These are phyloP conservation scores for Penicillium sp. DNA, from an alignment of 2,329 filamentous ascomycete genomes.

Conservation along the genomic window DNA sequence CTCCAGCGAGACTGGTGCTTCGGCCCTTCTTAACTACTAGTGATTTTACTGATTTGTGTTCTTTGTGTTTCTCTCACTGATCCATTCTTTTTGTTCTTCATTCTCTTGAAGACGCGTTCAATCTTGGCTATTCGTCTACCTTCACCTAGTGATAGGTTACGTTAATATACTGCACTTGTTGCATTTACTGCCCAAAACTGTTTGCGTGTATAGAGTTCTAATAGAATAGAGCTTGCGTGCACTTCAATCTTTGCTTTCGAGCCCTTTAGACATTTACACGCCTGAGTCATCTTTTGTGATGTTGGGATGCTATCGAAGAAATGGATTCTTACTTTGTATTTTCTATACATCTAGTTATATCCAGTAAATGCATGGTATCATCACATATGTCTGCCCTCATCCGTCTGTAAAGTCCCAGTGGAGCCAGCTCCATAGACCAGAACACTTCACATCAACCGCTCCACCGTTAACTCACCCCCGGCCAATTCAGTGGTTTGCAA, in stretches of 20 bases:
- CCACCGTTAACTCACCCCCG: conserved; percentile 31
- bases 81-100: conserved; percentile 7
- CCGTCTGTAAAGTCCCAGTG: conserved; percentile 2
- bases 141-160: background rate
- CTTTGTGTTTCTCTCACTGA: conserved; percentile 1
- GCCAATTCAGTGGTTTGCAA: conserved; percentile 27
- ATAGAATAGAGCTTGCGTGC: conserved; percentile 7
- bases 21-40: conserved; percentile 62
- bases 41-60: background rate
- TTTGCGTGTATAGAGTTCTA: background rate
- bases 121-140: background rate
- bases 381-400: conserved; percentile 1
- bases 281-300: background rate
- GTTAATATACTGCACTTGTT: conserved; percentile 11
- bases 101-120: conserved; percentile 1
- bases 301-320: background rate
- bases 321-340: background rate
- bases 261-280: background rate
- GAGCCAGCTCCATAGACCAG: background rate
- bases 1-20: conserved; percentile 85
- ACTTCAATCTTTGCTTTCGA: background rate
- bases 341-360: conserved; percentile 3
- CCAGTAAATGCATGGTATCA: conserved; percentile 7
- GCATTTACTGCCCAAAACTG: background rate
- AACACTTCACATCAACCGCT: conserved; percentile 31